phyloP scores from a whole-genome alignment of 495 filamentous ascomycete species.

The Penicillium simplicissimum region DNA sequence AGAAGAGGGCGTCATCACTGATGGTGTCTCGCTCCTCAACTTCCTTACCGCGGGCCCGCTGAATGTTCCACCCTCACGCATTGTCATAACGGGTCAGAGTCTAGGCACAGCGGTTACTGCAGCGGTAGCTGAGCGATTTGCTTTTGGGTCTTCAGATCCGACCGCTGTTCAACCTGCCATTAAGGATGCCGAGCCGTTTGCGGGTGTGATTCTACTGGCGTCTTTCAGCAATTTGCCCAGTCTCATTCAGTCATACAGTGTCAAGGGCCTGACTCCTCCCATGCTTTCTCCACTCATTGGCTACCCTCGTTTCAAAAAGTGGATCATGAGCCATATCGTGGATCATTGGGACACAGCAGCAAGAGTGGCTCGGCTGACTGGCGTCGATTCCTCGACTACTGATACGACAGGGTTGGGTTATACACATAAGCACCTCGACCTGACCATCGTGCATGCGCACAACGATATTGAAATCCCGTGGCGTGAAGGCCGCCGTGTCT shows the following conservation, averaged over 20 bases:
- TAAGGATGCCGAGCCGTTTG: constrained; percentile 52
- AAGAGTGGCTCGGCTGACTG: constrained; percentile 48
- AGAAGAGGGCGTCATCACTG: constrained; percentile 78
- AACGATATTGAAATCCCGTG: constrained; percentile 79
- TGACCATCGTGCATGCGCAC: constrained; percentile 74
- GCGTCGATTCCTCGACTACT: constrained; percentile 25
- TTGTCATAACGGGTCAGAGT: constrained; percentile 83
- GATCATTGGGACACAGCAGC: constrained; percentile 58
- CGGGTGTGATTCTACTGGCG: constrained; percentile 76
- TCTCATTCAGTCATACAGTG: constrained; percentile 69
- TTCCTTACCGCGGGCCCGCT: constrained; percentile 50
- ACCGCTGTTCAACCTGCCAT: constrained; percentile 39
- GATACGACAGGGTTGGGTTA: constrained; percentile 30
- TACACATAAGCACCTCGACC: constrained; percentile 54
- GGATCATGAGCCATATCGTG: constrained; percentile 47
- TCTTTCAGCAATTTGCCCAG: constrained; percentile 73
- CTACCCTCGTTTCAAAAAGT: constrained; percentile 54
- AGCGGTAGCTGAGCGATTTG: constrained; percentile 69
- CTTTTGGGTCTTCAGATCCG: constrained; percentile 44
- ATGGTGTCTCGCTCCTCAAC: constrained; percentile 69
- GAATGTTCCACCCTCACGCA: constrained; percentile 63
- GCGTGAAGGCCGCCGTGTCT: constrained; percentile 51
- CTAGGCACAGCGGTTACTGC: constrained; percentile 83
- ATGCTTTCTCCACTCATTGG: constrained; percentile 70
- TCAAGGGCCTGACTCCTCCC: constrained; percentile 77